Conservation (phyloP, 108 stramenopile species). For the Asterionellopsis glacialis region DNA sequence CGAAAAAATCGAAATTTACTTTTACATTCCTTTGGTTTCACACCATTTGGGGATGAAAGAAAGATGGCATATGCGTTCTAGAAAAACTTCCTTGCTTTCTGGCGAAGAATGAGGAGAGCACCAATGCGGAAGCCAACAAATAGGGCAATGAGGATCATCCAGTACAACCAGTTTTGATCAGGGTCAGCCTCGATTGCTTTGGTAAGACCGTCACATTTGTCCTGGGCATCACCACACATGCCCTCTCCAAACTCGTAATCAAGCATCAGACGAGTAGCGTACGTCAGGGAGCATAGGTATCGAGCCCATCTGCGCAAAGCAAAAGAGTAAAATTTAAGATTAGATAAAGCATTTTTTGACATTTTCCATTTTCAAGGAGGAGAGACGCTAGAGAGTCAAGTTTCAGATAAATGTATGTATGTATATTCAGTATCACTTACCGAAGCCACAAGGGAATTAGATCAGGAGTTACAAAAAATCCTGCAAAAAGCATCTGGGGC, state of each 20-base stretch:
- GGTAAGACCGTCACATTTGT: conserved; percentile 44
- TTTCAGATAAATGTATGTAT: background rate
- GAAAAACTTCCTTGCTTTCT: conserved; percentile 70
- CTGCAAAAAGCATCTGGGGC: conserved; percentile 75
- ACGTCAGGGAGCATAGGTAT: conserved; percentile 71
- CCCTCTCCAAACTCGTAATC: conserved; percentile 57
- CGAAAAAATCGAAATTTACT: no score
- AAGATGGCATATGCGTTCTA: conserved; percentile 16
- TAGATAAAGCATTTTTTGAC: background rate
- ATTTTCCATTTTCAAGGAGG: background rate
- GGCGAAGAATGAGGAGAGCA: conserved; percentile 43
- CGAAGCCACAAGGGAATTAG: conserved; percentile 48
- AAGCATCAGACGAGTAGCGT: conserved; percentile 38
- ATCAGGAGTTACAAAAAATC: conserved; percentile 53
- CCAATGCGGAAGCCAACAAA: conserved; percentile 55
- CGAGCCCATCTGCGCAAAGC: conserved; percentile 43
- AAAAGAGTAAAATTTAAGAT: no score
- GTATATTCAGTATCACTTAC: background rate
- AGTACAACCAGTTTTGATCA: conserved; percentile 53
- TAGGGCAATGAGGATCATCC: conserved; percentile 46
- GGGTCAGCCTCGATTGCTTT: conserved; percentile 25
- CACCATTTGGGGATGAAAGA: no score
- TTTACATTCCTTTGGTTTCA: no score
- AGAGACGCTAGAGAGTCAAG: background rate
- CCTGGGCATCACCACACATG: conserved; percentile 26